These are phyloP conservation scores for Jimgerdemannia flammicorona DNA, from an alignment of 192 early-diverging fungal species.

Conservation along the genomic window DNA sequence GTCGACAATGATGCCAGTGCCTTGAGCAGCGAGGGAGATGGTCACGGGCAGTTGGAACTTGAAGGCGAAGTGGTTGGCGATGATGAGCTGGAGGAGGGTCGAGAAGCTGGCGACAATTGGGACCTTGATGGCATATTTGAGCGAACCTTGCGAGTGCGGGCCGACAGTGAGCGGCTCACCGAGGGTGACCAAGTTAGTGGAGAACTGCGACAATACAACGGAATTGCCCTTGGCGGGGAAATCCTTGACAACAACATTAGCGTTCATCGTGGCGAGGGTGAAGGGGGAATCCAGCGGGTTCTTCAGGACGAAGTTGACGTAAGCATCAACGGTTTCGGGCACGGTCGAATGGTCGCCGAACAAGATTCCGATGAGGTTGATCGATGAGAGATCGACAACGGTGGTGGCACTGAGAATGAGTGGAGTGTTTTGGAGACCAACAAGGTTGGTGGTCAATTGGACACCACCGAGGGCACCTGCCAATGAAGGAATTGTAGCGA, in stretches of 20 bases:
- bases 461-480: slow-evolving; percentile 38
- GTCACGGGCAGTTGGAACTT: background rate
- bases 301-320: slow-evolving; percentile 11
- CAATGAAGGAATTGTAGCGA: slow-evolving; percentile 38
- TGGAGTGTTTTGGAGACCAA: slow-evolving; percentile 40
- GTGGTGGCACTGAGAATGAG: slow-evolving; percentile 20
- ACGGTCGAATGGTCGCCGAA: background rate
- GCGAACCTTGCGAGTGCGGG: background rate
- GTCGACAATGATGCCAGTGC: background rate
- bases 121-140: background rate
- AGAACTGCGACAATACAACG: background rate
- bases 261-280: slow-evolving; percentile 3
- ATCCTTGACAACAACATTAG: background rate
- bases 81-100: background rate
- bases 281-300: slow-evolving; percentile 21
- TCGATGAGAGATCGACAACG: slow-evolving; percentile 7
- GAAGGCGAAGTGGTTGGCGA: slow-evolving; percentile 2
- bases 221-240: background rate
- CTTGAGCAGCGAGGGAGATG: background rate
- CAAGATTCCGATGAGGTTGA: background rate
- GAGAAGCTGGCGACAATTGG: background rate
- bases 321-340: background rate
- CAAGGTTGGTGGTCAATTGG: slow-evolving; percentile 28
- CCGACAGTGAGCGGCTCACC: background rate
- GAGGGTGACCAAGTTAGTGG: background rate